phyloP scores from a whole-genome alignment of 345 rosid genomes.

The Cardamine chenopodiifolia region DNA sequence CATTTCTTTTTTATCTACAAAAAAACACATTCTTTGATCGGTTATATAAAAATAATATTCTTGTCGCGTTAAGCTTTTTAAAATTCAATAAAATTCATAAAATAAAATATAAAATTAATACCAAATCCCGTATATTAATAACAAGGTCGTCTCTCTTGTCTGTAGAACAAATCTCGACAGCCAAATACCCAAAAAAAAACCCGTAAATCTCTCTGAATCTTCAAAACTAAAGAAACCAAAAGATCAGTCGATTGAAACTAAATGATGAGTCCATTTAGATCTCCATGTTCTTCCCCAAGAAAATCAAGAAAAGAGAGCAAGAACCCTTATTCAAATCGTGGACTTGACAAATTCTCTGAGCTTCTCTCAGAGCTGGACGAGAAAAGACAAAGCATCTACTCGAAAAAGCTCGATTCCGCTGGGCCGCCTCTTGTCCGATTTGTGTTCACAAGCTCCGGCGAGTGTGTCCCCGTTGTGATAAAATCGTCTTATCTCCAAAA shows the following conservation, averaged over 20 bases:
- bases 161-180: constrained; percentile 10
- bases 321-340: constrained; percentile 74
- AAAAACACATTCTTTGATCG: not conserved
- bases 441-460: constrained; percentile 48
- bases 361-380: constrained; percentile 64
- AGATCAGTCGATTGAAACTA: constrained; percentile 5
- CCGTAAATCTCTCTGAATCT: constrained; percentile 7
- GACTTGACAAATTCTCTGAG: constrained; percentile 74
- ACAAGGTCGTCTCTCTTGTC: constrained; percentile 39
- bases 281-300: constrained; percentile 45
- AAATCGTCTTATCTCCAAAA: constrained; percentile 42
- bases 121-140: constrained; percentile 36
- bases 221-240: constrained; percentile 16
- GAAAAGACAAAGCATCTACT: constrained; percentile 60
- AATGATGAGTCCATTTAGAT: constrained; percentile 34
- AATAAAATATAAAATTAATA: not conserved
- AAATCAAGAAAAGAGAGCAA: constrained; percentile 49
- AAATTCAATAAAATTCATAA: constrained; percentile 10
- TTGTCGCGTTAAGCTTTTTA: constrained; percentile 33
- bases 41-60: not conserved
- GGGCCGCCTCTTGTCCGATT: constrained; percentile 63
- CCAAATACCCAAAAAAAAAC: constrained; percentile 3
- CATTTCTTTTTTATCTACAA: not conserved
- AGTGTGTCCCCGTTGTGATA: constrained; percentile 60
- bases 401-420: constrained; percentile 46